Conservation (phyloP, 306 rosid genomes). For the Hippophae tibetana region DNA sequence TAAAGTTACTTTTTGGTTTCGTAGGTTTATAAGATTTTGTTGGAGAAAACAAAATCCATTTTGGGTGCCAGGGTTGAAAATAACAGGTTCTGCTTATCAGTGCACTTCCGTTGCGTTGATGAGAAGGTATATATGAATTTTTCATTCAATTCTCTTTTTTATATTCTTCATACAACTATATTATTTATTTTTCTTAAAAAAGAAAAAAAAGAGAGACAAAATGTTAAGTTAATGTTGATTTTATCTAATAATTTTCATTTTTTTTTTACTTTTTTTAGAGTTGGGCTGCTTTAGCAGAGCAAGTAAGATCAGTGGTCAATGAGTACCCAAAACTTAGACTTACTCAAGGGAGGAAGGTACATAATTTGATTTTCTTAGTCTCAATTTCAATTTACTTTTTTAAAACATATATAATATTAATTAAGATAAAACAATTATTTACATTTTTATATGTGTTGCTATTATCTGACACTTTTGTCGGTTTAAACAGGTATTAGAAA, state of each 20-base stretch:
- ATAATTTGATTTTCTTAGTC: too few relatives aligned
- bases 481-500: slow-evolving; percentile 49
- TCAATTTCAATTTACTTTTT: too few relatives aligned
- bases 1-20: too few relatives aligned
- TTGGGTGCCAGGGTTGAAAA: slow-evolving; percentile 81
- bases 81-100: slow-evolving; percentile 82
- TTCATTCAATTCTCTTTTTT: background rate
- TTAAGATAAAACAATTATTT: background rate
- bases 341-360: slow-evolving; percentile 76
- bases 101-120: slow-evolving; percentile 91
- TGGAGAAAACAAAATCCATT: slow-evolving; percentile 61
- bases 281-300: slow-evolving; percentile 67
- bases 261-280: slow-evolving; percentile 30
- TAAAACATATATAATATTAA: too few relatives aligned
- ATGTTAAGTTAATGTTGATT: too few relatives aligned
- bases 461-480: background rate
- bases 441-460: background rate
- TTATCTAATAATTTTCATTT: background rate
- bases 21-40: slow-evolving; percentile 57
- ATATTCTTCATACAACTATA: background rate
- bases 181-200: background rate
- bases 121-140: slow-evolving; percentile 41
- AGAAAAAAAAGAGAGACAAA: too few relatives aligned
- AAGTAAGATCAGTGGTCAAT: slow-evolving; percentile 59
- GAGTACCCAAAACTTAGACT: slow-evolving; percentile 65